These are phyloP conservation scores for Aspergillus alliaceus DNA, from an alignment of 2,329 filamentous ascomycete species.

Conservation along the genomic window DNA sequence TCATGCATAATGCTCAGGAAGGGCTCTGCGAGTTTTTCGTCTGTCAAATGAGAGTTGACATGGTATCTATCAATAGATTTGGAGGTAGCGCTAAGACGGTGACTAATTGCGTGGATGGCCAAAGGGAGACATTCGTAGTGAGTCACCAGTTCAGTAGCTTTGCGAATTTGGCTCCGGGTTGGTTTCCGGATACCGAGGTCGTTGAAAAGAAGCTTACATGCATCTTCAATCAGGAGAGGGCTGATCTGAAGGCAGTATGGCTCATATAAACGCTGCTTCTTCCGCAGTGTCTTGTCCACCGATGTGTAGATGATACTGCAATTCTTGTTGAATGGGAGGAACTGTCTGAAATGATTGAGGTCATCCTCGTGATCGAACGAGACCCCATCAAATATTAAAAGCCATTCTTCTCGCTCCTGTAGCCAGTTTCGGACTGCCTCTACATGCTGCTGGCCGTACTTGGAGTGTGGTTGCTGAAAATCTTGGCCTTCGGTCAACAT, in stretches of 20 bases:
- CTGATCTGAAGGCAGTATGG: slow-evolving; percentile 59
- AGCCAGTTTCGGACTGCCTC: slow-evolving; percentile 63
- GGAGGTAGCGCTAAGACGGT: slow-evolving; percentile 60
- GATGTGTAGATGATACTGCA: slow-evolving; percentile 70
- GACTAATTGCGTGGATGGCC: slow-evolving; percentile 66
- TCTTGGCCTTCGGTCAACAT: slow-evolving; percentile 48
- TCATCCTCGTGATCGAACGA: slow-evolving; percentile 59
- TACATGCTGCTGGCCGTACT: slow-evolving; percentile 52
- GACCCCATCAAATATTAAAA: slow-evolving; percentile 67
- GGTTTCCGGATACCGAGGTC: slow-evolving; percentile 62
- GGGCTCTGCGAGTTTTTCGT: slow-evolving; percentile 54
- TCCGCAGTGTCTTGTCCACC: slow-evolving; percentile 57
- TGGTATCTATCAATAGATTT: slow-evolving; percentile 62
- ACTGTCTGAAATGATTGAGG: slow-evolving; percentile 52
- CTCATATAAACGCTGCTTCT: slow-evolving; percentile 61
- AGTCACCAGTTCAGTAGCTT: slow-evolving; percentile 62
- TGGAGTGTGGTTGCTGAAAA: slow-evolving; percentile 36
- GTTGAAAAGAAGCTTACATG: slow-evolving; percentile 60
- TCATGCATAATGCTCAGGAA: slow-evolving; percentile 51
- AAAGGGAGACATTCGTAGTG: slow-evolving; percentile 65
- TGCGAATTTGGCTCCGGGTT: slow-evolving; percentile 54
- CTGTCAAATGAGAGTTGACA: slow-evolving; percentile 56
- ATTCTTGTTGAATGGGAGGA: slow-evolving; percentile 63
- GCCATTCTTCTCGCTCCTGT: slow-evolving; percentile 61
- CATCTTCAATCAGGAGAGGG: slow-evolving; percentile 57